Base-by-base conservation (phyloP, 768 basidiomycete species). In the Trametes cinnabarina region DNA sequence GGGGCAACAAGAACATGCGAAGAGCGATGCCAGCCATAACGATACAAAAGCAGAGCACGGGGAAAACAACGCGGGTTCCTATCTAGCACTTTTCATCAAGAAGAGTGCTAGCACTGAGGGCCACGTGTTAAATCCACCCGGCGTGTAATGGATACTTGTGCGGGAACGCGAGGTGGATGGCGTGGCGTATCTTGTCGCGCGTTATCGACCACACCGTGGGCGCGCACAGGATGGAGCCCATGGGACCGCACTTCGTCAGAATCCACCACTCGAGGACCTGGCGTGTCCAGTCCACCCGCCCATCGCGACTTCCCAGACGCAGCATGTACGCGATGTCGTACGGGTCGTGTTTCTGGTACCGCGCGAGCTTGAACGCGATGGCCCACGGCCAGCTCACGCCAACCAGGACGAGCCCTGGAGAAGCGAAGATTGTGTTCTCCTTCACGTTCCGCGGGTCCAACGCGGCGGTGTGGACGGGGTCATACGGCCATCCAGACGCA, bases 321-420 rank as follows among this genome's bases (percentile, higher is more conserved):
- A 89, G 76, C 41, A 88, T 76, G n/a, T 85, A 74, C 46, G 82
- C 84, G 57, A 88, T 86, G 68, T 90, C 87, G 1, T 68, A 76
- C 1, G 84, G 80, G 68, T 89, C 88, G 59, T 80, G 77, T 51
- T 82, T 81, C 37, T 77, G 72, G 67, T 86, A 90, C 6, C 88
- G 77, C 19, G 86, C 85, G 11, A 90, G 76, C 67, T 90, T 90
- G 63, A 89, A 80, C 3, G 87, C 84, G 40, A 89, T 80, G 1
- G 82, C 81, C 88, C 88, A 90, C 58, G 82, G 81, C 57, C 87
- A 87, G 25, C 84, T 81, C 2, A 89, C 86, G 59, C 81, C 83
- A 65, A 88, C 71, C 49, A 90, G 77, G 47, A 74, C 66, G 14
- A 77, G 71, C 44, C 87, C 86, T 0, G 72, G 71, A 1, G 82